Evolutionary conservation across 2,329 filamentous ascomycete species (phyloP), one percentile per base, ranked within the genome.

Genomic region (Erysiphe pulchra): DNA sequence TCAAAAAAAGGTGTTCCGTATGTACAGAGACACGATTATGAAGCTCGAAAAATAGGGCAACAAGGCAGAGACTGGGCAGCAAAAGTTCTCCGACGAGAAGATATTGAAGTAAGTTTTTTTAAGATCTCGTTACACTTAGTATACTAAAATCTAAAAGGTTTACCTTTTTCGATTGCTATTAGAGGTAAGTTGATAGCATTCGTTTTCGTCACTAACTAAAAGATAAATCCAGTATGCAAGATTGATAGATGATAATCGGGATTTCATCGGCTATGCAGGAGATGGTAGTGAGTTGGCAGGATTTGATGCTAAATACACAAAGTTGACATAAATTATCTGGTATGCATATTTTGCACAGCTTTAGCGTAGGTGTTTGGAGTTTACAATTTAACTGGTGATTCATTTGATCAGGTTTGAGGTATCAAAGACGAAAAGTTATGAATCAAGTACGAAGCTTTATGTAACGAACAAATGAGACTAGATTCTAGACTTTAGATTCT

Each of bases 51-150:
- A 40, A 70, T 90, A 51, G 81, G 80, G 5, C 59, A 65, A 42
- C 69, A 71, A 50, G 77, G 80, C 24, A 67, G 73, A 47, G 68
- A 73, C 33, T 90, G 82, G 82, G 77, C 79, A 1, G 66, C 70
- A 48, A 76, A 72, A 61, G 77, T 77, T 14, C 61, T 87, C 30
- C 64, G 82, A 49, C 73, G 70, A 48, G 78, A 81, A 54, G 77
- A 82, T 55, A 73, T 82, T 61, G 76, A 81, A 61, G 74, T 72
- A 42, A 74, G 71, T 69, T 68, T 7, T 32, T 30, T 17, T 10
- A 14, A 31, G 12, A 18, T 5, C 11, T 17, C 11, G 8, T 3
- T 28, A 43, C 10, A 34, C 7, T 11, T 11, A 7, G 1, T 9
- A 40, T 18, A 17, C 20, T 8, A 24, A 24, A 9, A 40, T 48